phyloP scores from a whole-genome alignment of 202 grass and related monocot genomes.

The Setaria viridis region DNA sequence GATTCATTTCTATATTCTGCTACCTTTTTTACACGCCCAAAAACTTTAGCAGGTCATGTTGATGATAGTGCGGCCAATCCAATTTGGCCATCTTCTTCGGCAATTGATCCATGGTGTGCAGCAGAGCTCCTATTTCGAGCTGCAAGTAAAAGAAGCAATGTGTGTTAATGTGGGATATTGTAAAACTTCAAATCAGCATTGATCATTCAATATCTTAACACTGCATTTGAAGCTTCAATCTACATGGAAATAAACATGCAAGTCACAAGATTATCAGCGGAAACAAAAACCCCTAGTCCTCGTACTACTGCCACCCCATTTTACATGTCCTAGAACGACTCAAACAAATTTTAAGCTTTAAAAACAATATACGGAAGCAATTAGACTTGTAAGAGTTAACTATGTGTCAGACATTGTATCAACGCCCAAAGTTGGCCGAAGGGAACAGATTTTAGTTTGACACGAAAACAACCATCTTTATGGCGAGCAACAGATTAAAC shows the following conservation, averaged over 20 bases:
- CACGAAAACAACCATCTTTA: not conserved
- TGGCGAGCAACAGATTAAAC: not conserved
- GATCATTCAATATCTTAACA: not conserved
- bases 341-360: not conserved
- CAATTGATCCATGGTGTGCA: conserved; percentile 52
- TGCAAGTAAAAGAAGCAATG: conserved; percentile 46
- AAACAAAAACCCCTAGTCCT: not conserved
- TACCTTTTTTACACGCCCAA: conserved; percentile 48
- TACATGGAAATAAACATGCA: conserved; percentile 12
- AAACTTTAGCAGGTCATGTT: conserved; percentile 35
- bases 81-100: conserved; percentile 79
- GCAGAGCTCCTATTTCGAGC: conserved; percentile 65
- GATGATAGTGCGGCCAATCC: conserved; percentile 83
- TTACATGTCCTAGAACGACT: not conserved
- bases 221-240: not conserved
- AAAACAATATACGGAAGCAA: not conserved
- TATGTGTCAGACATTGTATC: not conserved
- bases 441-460: not conserved
- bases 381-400: not conserved
- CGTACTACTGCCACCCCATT: not conserved
- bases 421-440: not conserved
- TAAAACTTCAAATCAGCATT: not conserved
- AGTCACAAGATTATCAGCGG: conserved; percentile 11
- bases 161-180: conserved; percentile 14
- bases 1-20: conserved; percentile 9